Conservation (phyloP, 805 yeast species). For the Lipomyces japonicus region DNA sequence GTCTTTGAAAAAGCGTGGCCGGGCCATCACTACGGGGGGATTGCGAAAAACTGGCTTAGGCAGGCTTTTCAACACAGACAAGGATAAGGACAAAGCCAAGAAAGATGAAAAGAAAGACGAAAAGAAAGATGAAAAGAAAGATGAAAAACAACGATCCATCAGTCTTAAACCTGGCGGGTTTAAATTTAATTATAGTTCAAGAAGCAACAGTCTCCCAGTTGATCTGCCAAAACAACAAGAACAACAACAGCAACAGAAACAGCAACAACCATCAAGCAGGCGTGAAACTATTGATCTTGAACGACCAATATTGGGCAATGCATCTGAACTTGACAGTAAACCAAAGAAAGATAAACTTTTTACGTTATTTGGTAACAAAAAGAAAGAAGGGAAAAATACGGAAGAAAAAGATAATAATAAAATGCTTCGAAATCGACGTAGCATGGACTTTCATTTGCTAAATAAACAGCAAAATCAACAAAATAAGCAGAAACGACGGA, state of each 20-base stretch:
- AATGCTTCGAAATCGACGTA: background rate
- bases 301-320: too few species aligned
- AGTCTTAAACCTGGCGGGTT: background rate
- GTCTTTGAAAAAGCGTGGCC: constrained; percentile 7
- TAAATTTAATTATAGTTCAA: background rate
- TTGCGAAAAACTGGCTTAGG: constrained; percentile 8
- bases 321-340: too few species aligned
- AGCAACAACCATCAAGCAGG: too few species aligned
- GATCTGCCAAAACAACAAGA: background rate
- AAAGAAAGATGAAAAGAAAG: background rate
- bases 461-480: constrained; percentile 5
- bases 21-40: constrained; percentile 10
- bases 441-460: constrained; percentile 7
- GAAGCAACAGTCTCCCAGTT: constrained; percentile 5
- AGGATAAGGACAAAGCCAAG: constrained; percentile 14
- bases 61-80: constrained; percentile 15
- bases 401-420: background rate
- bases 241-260: too few species aligned
- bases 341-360: constrained; percentile 16
- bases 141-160: background rate
- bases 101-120: constrained; percentile 1
- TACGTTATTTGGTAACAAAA: constrained; percentile 14
- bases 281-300: constrained; percentile 4
- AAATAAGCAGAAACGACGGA: background rate
- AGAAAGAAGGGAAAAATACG: constrained; percentile 6